These are phyloP conservation scores for Cryphonectria parasitica DNA, from an alignment of 2,329 filamentous ascomycete species.

Conservation along the genomic window DNA sequence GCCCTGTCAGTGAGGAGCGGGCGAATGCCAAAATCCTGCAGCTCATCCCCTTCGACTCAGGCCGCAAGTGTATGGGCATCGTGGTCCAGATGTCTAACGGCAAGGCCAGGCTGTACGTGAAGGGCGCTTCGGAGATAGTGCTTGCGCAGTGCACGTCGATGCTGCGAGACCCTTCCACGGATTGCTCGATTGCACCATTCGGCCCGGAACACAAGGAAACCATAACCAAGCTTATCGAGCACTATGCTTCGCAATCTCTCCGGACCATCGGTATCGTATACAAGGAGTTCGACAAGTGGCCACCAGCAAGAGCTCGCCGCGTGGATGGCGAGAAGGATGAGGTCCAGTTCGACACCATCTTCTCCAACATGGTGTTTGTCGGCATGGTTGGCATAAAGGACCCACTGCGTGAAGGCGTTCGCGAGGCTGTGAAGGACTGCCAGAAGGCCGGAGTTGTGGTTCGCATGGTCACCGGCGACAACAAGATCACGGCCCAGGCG, in stretches of 20 bases:
- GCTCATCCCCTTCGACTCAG: constrained; percentile 75
- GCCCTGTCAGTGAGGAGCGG: constrained; percentile 65
- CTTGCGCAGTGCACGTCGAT: constrained; percentile 58
- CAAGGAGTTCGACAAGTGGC: constrained; percentile 84
- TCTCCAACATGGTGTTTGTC: constrained; percentile 69
- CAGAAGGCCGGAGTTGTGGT: constrained; percentile 78
- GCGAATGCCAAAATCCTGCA: constrained; percentile 59
- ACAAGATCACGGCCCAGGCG: constrained; percentile 76
- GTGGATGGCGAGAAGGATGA: constrained; percentile 61
- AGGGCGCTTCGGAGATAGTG: constrained; percentile 69
- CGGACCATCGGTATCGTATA: constrained; percentile 85
- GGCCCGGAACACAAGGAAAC: constrained; percentile 57
- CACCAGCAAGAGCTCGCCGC: constrained; percentile 65
- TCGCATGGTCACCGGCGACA: constrained; percentile 86
- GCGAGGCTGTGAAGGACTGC: constrained; percentile 72
- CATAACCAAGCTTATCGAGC: constrained; percentile 70
- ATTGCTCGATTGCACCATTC: constrained; percentile 48
- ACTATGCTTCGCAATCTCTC: constrained; percentile 78
- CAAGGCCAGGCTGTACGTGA: constrained; percentile 60
- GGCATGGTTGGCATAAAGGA: constrained; percentile 81
- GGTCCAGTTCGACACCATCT: constrained; percentile 68
- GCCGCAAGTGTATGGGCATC: constrained; percentile 72
- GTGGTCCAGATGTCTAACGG: constrained; percentile 57
- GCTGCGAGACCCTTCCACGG: constrained; percentile 52
- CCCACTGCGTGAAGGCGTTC: constrained; percentile 75